Evolutionary conservation across 176 grass and related monocot genomes (phyloP), one percentile per base, ranked within the genome.

Genomic region (Coix lacrymajobi): DNA sequence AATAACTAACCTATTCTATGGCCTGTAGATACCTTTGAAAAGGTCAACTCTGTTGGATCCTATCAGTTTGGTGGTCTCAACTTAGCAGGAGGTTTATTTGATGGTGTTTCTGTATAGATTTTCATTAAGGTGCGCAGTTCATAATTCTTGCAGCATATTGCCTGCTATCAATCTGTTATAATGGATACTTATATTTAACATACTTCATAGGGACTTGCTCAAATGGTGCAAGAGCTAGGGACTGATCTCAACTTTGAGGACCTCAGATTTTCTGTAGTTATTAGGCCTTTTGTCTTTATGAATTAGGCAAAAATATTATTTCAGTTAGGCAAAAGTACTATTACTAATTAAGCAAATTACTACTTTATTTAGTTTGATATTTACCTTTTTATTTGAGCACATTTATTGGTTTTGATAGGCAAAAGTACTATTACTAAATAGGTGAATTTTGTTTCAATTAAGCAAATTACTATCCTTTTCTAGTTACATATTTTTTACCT

Each of bases 221-320:
- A 98, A 98, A 81, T 98, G 92, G 95, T 98, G 92, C 82, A 94
- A 94, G 84, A 94, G 95, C 64, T 69, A 62, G 88, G 84, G 61
- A 60, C 46, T 34, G 71, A 85, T 87, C 46, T 94, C 30, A 87
- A 78, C 68, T 83, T 75, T 85, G 84, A 86, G 69, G 84, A 84
- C 28, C 32, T 68, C 48, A 79, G 88, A 56, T 79, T 98, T 77
- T n/a, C n/a, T n/a, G n/a, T n/a, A n/a, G n/a, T n/a, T n/a, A n/a
- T n/a, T n/a, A n/a, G n/a, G n/a, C n/a, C n/a, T n/a, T n/a, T n/a
- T n/a, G n/a, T n/a, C n/a, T n/a, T n/a, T n/a, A 33, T 33, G 4
- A 33, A 4, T 33, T 33, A 33, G 33, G 33, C 33, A 33, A 33
- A 33, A 33, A 2, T 33, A 33, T 33, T 33, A 33, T 33, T 33